Evolutionary conservation across 2,329 filamentous ascomycete species (phyloP), one percentile per base, ranked within the genome.

Genomic region (Gliomastix tumulicola): DNA sequence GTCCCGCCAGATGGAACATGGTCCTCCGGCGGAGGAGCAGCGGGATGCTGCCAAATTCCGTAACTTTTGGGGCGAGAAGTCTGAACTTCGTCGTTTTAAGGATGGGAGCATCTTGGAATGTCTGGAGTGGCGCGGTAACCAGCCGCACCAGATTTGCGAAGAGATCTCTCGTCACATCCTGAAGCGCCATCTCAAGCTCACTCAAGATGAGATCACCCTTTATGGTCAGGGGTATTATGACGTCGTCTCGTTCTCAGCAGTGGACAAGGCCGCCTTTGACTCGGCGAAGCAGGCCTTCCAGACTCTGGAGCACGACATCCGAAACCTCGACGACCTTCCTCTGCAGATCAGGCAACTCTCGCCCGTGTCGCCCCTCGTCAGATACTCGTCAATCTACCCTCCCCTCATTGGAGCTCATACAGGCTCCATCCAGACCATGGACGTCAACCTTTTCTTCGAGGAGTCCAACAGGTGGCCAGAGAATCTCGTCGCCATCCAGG

Each of bases 61-160:
- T 23, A 77, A 82, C 22, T 97, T 98, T 55, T 98, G 94, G 92
- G 92, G 90, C 7, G 83, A 90, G 9, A 94, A 92, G 56, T 78
- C 92, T 2, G 92, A 98, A 57, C 70, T 98, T 32, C 79, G 92
- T 45, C 84, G 92, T 16, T 98, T 98, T 68, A 94, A 89, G 50
- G 88, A 97, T 51, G 92, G 92, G 17, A 90, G 83, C 49, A 96
- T 98, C 46, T 71, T 88, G 8, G 94, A 98, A 59, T 95, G 86
- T 51, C 68, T 97, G 21, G 82, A 94, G 16, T 98, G 92, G 92
- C 70, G 70, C 3, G 74, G 80, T 45, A 71, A 75, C 37, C 66
- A 74, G 2, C 66, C 78, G 2, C 66, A 71, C 4, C 76, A 81
- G 7, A 77, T 95, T 16, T 76, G 88, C 36, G 76, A 88, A 50